Conservation (phyloP, 768 basidiomycete genomes). For the Rhizopogon sp. region DNA sequence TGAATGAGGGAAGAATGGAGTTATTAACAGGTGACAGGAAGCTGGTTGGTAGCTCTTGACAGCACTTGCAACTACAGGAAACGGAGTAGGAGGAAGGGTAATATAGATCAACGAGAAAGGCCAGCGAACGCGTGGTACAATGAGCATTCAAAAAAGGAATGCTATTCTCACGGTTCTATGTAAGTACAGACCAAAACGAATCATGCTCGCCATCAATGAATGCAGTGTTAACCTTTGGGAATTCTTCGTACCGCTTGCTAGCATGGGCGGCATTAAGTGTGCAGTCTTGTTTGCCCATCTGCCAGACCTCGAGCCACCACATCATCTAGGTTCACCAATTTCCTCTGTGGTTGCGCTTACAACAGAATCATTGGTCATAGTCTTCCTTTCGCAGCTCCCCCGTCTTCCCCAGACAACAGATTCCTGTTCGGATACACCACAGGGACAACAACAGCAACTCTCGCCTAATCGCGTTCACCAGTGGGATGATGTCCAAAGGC, state of each 20-base stretch:
- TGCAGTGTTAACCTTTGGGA: no score
- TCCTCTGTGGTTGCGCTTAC: conserved; percentile 40
- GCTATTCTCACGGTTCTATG: not conserved
- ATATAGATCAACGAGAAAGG: no score
- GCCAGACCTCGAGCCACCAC: conserved; percentile 38
- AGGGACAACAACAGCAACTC: not conserved
- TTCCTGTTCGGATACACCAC: not conserved
- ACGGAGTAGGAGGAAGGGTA: no score
- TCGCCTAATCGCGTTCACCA: conserved; percentile 34
- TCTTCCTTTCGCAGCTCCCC: conserved; percentile 64
- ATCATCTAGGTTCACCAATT: conserved; percentile 53
- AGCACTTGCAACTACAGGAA: no score
- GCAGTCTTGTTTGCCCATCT: not conserved
- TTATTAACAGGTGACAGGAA: not conserved
- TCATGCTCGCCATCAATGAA: not conserved
- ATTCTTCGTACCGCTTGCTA: not conserved
- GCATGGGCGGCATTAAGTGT: not conserved
- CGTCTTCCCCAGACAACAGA: conserved; percentile 21
- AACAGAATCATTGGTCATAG: conserved; percentile 47
- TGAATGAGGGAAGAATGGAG: not conserved
- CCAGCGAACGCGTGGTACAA: no score
- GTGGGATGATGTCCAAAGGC: conserved; percentile 68
- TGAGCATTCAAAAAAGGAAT: not conserved
- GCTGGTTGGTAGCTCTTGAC: not conserved
- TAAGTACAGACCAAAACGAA: not conserved